Evolutionary conservation across 129 eudicot species (phyloP).

Genomic region (Oenanthe sinensis): DNA sequence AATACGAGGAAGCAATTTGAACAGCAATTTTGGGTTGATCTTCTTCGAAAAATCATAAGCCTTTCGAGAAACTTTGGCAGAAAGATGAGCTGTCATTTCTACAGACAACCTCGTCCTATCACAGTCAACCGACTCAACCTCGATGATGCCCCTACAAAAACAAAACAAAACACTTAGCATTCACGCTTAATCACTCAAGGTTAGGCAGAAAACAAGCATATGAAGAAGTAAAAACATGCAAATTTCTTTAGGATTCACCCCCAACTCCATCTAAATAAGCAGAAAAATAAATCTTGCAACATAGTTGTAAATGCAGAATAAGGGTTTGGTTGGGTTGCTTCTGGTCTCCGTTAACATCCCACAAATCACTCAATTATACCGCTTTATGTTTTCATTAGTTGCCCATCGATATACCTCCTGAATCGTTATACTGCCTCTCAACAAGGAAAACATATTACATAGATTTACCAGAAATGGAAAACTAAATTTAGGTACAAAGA

Average conservation of each 20-base stretch:
- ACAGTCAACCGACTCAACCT: background rate
- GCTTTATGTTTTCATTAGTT: background rate
- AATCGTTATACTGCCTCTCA: background rate
- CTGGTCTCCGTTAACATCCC: background rate
- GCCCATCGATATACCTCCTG: background rate
- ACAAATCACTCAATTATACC: background rate
- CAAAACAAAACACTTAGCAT: background rate
- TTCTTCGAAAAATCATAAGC: background rate
- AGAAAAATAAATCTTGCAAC: background rate
- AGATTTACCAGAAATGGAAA: background rate
- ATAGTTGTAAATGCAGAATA: background rate
- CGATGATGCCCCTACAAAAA: background rate
- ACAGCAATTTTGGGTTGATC: no score
- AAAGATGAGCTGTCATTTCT: background rate
- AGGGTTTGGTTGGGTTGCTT: background rate
- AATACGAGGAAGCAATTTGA: background rate
- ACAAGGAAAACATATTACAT: background rate
- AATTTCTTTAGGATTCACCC: background rate
- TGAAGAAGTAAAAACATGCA: background rate
- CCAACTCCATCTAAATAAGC: background rate
- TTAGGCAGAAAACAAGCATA: background rate
- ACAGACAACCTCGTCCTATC: background rate
- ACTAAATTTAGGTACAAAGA: background rate
- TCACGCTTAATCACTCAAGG: background rate
- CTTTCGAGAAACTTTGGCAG: background rate